Evolutionary conservation across 139 green algal species (phyloP), one percentile per base, ranked within the genome.

Genomic region (Raphidocelis subcapitata): DNA sequence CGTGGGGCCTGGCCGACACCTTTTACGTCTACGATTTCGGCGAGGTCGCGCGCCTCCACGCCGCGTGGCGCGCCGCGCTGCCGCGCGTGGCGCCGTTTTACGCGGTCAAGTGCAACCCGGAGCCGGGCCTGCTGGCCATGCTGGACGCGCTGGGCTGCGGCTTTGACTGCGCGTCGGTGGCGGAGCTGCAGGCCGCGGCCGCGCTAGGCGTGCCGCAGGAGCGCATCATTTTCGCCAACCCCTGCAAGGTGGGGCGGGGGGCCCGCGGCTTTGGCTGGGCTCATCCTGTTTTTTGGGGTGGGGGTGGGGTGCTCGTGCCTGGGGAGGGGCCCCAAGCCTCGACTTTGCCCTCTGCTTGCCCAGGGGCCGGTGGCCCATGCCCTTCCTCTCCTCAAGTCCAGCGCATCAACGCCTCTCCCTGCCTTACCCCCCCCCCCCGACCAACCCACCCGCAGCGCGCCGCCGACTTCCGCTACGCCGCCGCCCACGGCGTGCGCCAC

Each of bases 111-210:
- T 97, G 93, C 86, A 95, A 96, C 78, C 82, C 79, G 3, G 90
- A 97, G 76, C 66, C 72, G 2, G 87, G 78, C n/a, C 72, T 76
- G 24, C 20, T 83, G 33, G 65, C 62, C 20, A 44, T 77, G 62
- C 80, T 98, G 24, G 84, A 86, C 21, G 84, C 87, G 14, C 62
- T 96, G 29, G 94, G 94, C 23, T 82, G 90, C 28, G 90, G 92
- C n/a, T 98, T 98, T 64, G 94, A 98, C 76, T 97, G 92, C 70
- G 94, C 94, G 14, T 92, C 80, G 16, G 80, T 88, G 21, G 81
- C 84, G 3, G 93, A 98, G 83, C 76, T 97, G 10, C 76, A 79
- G 65, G 24, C 37, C 5, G 73, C 65, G 69, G 73, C 73, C 28
- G 64, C 56, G 12, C 65, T 73, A 14, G 46, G 91, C 23, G 88